phyloP scores from a whole-genome alignment of 306 rosid genomes.

The Cicer chorassanicum region DNA sequence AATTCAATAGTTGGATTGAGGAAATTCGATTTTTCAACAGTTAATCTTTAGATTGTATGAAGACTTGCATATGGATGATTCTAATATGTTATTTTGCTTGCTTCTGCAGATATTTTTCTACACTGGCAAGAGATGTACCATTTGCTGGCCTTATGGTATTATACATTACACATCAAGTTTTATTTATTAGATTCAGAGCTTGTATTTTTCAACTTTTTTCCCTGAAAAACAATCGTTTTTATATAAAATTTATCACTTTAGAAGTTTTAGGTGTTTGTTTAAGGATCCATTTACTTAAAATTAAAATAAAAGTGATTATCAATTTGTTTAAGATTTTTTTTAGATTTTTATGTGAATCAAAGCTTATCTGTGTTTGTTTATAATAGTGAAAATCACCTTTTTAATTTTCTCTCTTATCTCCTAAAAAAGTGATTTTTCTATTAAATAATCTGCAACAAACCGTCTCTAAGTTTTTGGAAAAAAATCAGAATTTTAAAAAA shows the following conservation, averaged over 20 bases:
- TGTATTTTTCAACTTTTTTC: constrained; percentile 7
- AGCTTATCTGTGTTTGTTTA: neutral
- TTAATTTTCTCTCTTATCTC: no score
- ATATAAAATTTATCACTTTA: neutral
- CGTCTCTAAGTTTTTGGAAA: neutral
- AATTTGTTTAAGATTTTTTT: neutral
- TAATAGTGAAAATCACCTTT: neutral
- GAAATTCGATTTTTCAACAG: constrained; percentile 4
- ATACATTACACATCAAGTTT: neutral
- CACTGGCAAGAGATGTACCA: constrained; percentile 92
- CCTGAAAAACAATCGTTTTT: neutral
- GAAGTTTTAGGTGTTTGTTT: neutral
- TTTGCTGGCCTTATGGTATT: constrained; percentile 90
- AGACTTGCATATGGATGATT: constrained; percentile 7
- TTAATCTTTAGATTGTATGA: constrained; percentile 2
- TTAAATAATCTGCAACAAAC: no score
- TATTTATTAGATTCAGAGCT: neutral
- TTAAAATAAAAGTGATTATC: neutral
- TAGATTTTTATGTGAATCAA: neutral
- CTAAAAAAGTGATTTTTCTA: no score
- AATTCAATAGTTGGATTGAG: neutral
- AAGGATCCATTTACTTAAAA: neutral
- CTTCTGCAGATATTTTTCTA: constrained; percentile 73
- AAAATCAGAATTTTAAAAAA: neutral
- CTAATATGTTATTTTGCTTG: constrained; percentile 44